A percentile compares a stretch with the other conserved stretches of the same genome.
Evolutionary conservation across 1,139 yeast species (phyloP).

Genomic region (Yamadazyma diospyri): DNA sequence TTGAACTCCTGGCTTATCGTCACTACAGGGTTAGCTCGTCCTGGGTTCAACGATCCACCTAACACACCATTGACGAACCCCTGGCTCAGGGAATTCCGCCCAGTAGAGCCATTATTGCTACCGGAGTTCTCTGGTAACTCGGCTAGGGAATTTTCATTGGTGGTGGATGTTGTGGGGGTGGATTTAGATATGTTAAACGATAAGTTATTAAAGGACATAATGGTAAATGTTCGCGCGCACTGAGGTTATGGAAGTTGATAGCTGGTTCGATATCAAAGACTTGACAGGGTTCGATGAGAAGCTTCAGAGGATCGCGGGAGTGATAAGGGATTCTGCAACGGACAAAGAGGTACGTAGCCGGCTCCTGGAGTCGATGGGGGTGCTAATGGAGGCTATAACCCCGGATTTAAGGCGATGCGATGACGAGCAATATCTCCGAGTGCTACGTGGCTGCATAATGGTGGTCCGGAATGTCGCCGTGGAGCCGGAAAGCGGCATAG

Average conservation of each 20-base stretch:
- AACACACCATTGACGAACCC: not conserved
- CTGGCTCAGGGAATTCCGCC: not conserved
- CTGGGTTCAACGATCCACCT: conserved; percentile 12
- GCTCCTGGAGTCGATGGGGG: not conserved
- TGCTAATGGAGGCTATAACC: not conserved
- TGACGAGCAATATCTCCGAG: conserved; percentile 5
- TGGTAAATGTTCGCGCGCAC: not conserved
- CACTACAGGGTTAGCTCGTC: conserved; percentile 25
- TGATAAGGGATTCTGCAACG: not conserved
- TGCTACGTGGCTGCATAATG: conserved; percentile 8
- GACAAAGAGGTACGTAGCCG: conserved; percentile 1
- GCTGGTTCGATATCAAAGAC: conserved; percentile 1
- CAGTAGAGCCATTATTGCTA: not conserved
- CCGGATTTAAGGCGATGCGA: conserved; percentile 4
- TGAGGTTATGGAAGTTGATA: conserved; percentile 1
- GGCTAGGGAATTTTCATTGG: conserved; percentile 29
- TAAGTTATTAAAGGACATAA: conserved; percentile 35
- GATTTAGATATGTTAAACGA: conserved; percentile 40
- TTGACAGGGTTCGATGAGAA: conserved; percentile 2
- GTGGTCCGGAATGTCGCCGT: conserved; percentile 4
- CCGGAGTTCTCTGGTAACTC: conserved; percentile 14
- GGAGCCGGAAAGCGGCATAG: conserved; percentile 1
- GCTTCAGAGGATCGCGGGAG: not conserved
- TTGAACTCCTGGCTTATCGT: conserved; percentile 17
- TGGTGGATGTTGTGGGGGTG: conserved; percentile 44